These are phyloP conservation scores for Kodamaea sagamina DNA, from an alignment of 805 yeast species.

Conservation along the genomic window DNA sequence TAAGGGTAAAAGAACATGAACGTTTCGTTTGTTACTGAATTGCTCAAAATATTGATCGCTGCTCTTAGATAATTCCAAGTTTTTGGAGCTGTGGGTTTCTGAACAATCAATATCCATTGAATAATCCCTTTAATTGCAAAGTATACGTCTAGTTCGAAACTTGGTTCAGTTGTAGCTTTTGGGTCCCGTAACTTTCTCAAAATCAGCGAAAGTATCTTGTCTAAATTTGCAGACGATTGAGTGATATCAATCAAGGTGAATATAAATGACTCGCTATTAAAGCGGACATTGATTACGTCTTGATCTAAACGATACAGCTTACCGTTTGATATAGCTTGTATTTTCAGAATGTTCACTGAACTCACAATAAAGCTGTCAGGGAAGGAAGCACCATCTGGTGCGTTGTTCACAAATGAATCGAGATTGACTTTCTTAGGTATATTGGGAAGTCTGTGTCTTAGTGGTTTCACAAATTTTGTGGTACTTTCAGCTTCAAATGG, in stretches of 20 bases:
- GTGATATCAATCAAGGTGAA: constrained; percentile 28
- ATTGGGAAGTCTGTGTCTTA: constrained; percentile 1
- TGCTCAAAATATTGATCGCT: constrained; percentile 16
- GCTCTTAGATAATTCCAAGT: constrained; percentile 19
- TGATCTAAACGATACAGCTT: constrained; percentile 13
- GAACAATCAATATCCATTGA: constrained; percentile 36
- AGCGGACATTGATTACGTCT: constrained; percentile 20
- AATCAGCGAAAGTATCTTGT: constrained; percentile 22
- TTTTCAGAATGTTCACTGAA: constrained; percentile 19
- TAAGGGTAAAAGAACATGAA: constrained; percentile 20
- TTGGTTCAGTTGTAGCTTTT: not conserved
- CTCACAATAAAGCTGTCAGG: constrained; percentile 14
- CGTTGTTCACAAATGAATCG: not conserved
- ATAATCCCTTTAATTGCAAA: constrained; percentile 24
- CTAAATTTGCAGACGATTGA: constrained; percentile 20
- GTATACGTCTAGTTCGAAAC: constrained; percentile 17
- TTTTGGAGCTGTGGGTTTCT: constrained; percentile 25
- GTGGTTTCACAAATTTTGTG: constrained; percentile 17
- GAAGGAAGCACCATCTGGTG: constrained; percentile 2
- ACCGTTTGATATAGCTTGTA: constrained; percentile 21
- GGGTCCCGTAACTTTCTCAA: constrained; percentile 9
- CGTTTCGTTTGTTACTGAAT: constrained; percentile 4
- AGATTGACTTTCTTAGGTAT: not conserved
- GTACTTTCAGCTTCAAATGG: constrained; percentile 39
- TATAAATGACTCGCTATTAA: constrained; percentile 22